Base-by-base conservation (phyloP, 192 early-diverging fungal species). In the Podila minutissima region DNA sequence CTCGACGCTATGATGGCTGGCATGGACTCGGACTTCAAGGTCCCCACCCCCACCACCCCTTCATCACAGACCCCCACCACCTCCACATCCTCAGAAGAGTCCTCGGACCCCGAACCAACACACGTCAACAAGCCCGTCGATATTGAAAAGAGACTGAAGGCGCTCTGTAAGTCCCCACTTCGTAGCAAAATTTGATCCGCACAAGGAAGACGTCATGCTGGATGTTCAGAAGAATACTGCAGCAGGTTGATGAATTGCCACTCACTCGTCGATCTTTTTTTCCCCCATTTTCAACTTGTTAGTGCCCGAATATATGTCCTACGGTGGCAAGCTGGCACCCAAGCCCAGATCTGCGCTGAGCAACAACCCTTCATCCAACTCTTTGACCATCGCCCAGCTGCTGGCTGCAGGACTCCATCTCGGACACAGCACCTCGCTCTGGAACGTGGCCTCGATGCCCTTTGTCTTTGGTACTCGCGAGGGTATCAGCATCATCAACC, bases 401-500 rank as follows among this genome's bases (percentile, higher is more conserved):
- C 67, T 97, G 71, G 92, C 94, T 5, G 93, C 96, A 17, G 93
- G 93, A 62, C 85, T 96, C 69, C 97, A 99, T 83, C 81, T 99
- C 64, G 97, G 97, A 59, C 96, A 98, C 83, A 85, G 88, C 11
- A 88, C 87, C 29, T 87, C 88, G 28, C 78, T 87, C 46, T 95
- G 92, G 94, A 92, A 97, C 71, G 91, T 92, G 19, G 72, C 88
- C 69, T 97, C 94, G 53, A 83, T 95, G 60, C 92, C 94, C 8
- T 96, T 90, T 82, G 95, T 99, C 53, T 95, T 93, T 75, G 97
- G 97, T 62, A 89, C 91, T 26, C 93, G 97, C 53, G 83, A 92
- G 51, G 96, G 95, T 32, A 91, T 98, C 38, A 93, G 93, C 72
- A 94, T 99, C 66, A 97, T 99, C 86, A 96, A 99, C 75, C 81